Percentiles rank a stretch among this genome's conserved stretches.
These are phyloP conservation scores for Coemansia sp. DNA, from an alignment of 192 early-diverging fungal species.

Conservation along the genomic window DNA sequence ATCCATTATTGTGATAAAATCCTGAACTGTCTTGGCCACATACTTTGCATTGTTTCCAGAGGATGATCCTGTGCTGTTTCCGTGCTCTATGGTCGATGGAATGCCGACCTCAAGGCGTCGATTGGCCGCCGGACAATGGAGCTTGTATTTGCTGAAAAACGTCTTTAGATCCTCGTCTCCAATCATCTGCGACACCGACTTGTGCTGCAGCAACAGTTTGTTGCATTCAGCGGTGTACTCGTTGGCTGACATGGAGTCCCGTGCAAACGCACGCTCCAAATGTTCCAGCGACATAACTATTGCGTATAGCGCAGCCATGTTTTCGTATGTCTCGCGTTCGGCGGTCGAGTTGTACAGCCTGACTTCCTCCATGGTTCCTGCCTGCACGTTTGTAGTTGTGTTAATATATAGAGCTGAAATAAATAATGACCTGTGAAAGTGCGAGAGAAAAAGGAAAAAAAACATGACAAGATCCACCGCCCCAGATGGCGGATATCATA, in stretches of 20 bases:
- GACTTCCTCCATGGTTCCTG: constrained; percentile 61
- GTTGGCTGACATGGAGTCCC: constrained; percentile 76
- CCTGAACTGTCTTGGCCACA: constrained; percentile 76
- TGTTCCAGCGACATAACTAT: constrained; percentile 91
- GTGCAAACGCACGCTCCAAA: constrained; percentile 89
- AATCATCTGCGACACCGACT: constrained; percentile 63
- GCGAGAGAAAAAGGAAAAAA: too few species aligned
- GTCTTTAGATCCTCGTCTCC: constrained; percentile 57
- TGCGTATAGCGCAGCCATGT: constrained; percentile 88
- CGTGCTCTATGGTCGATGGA: constrained; percentile 93
- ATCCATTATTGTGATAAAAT: constrained; percentile 94
- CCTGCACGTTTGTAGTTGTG: neutral
- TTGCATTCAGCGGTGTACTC: constrained; percentile 92
- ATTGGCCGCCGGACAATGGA: constrained; percentile 83
- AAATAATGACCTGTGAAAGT: too few species aligned
- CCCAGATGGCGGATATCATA: neutral
- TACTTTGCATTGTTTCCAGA: constrained; percentile 68
- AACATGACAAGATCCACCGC: too few species aligned
- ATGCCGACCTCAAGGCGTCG: constrained; percentile 92
- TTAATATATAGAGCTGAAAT: too few species aligned
- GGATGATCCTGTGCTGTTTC: constrained; percentile 39
- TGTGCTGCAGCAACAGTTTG: constrained; percentile 90
- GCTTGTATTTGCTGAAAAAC: constrained; percentile 46
- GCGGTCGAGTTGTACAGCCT: constrained; percentile 76
- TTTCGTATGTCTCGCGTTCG: constrained; percentile 90